Evolutionary conservation across 2,329 filamentous ascomycete genomes (phyloP).

Genomic region (Cladophialophora immunda): DNA sequence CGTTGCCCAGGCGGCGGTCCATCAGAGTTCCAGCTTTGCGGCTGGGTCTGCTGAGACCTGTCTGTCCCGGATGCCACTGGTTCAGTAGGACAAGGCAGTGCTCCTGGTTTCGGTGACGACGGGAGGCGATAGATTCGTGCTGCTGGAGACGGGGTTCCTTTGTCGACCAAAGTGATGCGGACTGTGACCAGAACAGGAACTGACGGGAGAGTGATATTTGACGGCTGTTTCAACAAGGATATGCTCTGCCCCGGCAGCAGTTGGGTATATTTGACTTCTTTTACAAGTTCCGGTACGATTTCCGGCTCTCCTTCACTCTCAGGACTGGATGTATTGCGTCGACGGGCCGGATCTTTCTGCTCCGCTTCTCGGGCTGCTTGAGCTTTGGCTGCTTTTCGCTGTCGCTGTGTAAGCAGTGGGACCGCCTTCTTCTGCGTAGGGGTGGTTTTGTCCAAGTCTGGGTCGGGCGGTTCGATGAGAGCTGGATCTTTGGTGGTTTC

Average conservation of each 20-base stretch:
- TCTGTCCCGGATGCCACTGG: background rate
- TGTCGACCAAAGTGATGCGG: constrained; percentile 70
- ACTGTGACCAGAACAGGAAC: constrained; percentile 64
- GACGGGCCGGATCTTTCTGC: constrained; percentile 18
- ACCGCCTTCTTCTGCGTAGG: background rate
- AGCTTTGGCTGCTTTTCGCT: constrained; percentile 38
- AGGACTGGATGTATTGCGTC: constrained; percentile 33
- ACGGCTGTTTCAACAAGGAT: constrained; percentile 45
- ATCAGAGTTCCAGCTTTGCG: constrained; percentile 27
- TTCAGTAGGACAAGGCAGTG: background rate
- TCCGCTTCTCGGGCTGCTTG: constrained; percentile 24
- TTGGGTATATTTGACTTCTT: constrained; percentile 49
- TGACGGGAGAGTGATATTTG: constrained; percentile 36
- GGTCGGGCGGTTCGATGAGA: background rate
- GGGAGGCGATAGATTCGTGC: constrained; percentile 90
- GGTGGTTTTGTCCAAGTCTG: background rate
- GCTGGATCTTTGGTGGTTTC: background rate
- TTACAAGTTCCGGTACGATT: constrained; percentile 22
- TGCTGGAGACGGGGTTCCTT: constrained; percentile 75
- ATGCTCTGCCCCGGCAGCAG: constrained; percentile 51
- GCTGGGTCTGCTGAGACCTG: constrained; percentile 6
- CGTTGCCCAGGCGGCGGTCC: constrained; percentile 26
- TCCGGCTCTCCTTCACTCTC: constrained; percentile 32
- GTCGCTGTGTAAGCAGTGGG: constrained; percentile 33
- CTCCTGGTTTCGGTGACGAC: constrained; percentile 39